Conservation (phyloP, 495 filamentous ascomycete species). For the Aspergillus funiculosus region DNA sequence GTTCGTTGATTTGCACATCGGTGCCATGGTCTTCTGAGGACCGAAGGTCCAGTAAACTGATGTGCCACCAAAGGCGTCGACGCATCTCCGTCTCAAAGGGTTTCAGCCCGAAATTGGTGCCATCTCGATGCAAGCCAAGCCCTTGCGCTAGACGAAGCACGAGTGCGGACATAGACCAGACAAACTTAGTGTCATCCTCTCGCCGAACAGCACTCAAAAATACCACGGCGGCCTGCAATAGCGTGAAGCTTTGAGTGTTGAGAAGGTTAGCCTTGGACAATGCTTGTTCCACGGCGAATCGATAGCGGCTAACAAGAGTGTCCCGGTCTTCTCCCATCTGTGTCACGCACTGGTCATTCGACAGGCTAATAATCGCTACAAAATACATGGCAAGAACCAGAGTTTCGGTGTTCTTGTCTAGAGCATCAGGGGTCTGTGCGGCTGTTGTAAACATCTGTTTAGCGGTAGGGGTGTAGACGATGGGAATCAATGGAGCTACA, state of each 20-base stretch:
- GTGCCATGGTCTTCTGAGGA: conserved; percentile 82
- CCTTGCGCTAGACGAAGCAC: conserved; percentile 75
- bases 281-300: conserved; percentile 75
- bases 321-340: conserved; percentile 35
- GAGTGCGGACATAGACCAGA: conserved; percentile 63
- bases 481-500: conserved; percentile 64
- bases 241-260: conserved; percentile 65
- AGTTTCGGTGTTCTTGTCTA: conserved; percentile 61
- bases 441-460: conserved; percentile 41
- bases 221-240: conserved; percentile 72
- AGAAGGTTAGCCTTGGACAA: conserved; percentile 69
- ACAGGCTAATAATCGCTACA: conserved; percentile 63
- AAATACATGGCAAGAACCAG: conserved; percentile 78
- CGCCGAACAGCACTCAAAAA: conserved; percentile 61
- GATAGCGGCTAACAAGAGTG: conserved; percentile 56
- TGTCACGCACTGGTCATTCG: conserved; percentile 35
- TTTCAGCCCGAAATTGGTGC: conserved; percentile 60
- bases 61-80: conserved; percentile 77
- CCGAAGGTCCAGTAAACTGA: conserved; percentile 69
- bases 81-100: conserved; percentile 84
- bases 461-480: conserved; percentile 59
- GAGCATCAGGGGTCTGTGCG: conserved; percentile 44
- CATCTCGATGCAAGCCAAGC: conserved; percentile 76
- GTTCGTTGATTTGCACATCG: conserved; percentile 64
- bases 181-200: conserved; percentile 60